Percentiles rank a stretch among this genome's conserved stretches.
phyloP scores from a whole-genome alignment of 2,329 filamentous ascomycete species.

The Metarhizium rileyi region DNA sequence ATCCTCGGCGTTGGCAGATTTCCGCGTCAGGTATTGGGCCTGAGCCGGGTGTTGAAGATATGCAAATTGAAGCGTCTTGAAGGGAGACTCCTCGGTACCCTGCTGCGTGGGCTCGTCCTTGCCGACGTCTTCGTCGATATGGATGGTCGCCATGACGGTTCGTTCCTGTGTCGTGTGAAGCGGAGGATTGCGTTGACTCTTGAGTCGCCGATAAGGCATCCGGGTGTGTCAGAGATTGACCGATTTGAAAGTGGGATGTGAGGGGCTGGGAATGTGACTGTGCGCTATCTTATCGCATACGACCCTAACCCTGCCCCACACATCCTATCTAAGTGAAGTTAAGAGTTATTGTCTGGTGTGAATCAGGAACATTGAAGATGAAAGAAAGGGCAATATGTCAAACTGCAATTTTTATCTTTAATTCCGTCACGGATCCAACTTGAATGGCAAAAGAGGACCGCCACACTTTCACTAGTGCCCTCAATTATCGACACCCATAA shows the following conservation, averaged over 20 bases:
- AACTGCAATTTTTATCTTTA: no score
- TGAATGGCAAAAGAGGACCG: no score
- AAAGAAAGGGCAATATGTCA: no score
- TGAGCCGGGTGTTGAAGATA: constrained; percentile 42
- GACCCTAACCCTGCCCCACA: no score
- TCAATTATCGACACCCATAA: no score
- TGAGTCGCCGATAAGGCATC: neutral
- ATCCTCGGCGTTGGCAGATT: constrained; percentile 45
- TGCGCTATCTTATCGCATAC: neutral
- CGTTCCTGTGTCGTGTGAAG: constrained; percentile 2
- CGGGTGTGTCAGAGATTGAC: neutral
- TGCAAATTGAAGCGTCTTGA: constrained; percentile 71
- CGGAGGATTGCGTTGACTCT: neutral
- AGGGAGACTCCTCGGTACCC: constrained; percentile 65
- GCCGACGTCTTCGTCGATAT: constrained; percentile 66
- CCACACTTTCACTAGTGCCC: no score
- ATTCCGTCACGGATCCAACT: no score
- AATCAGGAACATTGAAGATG: no score
- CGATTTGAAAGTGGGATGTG: neutral
- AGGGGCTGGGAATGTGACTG: no score
- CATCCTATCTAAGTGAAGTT: no score
- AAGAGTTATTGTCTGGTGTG: no score
- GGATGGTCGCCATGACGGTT: constrained; percentile 23
- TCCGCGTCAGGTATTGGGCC: constrained; percentile 22
- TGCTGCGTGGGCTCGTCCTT: constrained; percentile 57